Evolutionary conservation across 2,329 filamentous ascomycete genomes (phyloP).

Genomic region (Cadophora malorum): DNA sequence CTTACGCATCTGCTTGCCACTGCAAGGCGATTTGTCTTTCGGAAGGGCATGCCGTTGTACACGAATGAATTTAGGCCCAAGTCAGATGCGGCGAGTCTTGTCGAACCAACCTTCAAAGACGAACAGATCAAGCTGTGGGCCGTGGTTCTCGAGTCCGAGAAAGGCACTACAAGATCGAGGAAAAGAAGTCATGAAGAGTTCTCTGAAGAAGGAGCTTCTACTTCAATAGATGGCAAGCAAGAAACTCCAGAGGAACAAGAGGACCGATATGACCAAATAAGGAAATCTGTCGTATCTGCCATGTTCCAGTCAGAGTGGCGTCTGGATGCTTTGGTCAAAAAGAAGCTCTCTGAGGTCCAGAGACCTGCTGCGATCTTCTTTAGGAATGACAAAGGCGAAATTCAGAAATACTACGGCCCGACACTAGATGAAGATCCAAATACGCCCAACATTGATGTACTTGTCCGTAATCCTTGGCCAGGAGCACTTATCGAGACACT

Average conservation of each 20-base stretch:
- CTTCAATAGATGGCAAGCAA: slow-evolving; percentile 26
- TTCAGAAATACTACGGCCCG: slow-evolving; percentile 75
- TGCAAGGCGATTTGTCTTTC: slow-evolving; percentile 82
- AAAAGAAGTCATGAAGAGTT: slow-evolving; percentile 59
- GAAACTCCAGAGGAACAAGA: slow-evolving; percentile 47
- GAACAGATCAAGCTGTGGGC: slow-evolving; percentile 84
- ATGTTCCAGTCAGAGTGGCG: slow-evolving; percentile 84
- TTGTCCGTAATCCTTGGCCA: slow-evolving; percentile 81
- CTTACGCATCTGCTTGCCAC: slow-evolving; percentile 82
- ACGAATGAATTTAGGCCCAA: slow-evolving; percentile 65
- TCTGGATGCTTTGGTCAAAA: slow-evolving; percentile 72
- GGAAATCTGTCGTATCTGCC: slow-evolving; percentile 68
- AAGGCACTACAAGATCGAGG: slow-evolving; percentile 46
- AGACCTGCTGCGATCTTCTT: slow-evolving; percentile 75
- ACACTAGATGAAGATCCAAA: slow-evolving; percentile 56
- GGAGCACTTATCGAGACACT: slow-evolving; percentile 68
- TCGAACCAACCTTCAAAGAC: slow-evolving; percentile 75
- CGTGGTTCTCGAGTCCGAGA: slow-evolving; percentile 61
- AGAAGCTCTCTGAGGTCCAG: slow-evolving; percentile 68
- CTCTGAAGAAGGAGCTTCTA: slow-evolving; percentile 22
- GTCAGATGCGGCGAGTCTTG: slow-evolving; percentile 41
- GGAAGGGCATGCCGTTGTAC: slow-evolving; percentile 78
- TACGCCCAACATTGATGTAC: slow-evolving; percentile 71
- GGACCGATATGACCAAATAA: slow-evolving; percentile 55
- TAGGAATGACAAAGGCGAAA: slow-evolving; percentile 65